Base-by-base conservation (phyloP, 495 filamentous ascomycete genomes). In the Lasiosphaeria hispida region DNA sequence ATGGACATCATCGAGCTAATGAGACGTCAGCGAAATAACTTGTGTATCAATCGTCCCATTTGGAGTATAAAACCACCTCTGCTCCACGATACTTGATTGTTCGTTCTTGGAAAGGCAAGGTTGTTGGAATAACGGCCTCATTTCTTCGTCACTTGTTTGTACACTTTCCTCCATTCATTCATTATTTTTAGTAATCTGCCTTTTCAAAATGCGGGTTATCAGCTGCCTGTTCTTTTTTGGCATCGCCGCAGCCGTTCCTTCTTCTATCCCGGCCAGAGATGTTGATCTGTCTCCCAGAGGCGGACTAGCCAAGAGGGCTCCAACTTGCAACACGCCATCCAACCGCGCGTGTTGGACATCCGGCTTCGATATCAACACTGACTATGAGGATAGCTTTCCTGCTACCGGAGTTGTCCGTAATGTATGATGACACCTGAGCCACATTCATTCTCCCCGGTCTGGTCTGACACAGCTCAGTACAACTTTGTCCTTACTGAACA, bases 241-340 rank as follows among this genome's bases (percentile, higher is more conserved):
- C 9, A 1, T 13, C 17, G 18, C 15, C 7, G 10, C 10, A 6
- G 43, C 18, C 10, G 10, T 30, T 19, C 43, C 43, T 19, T 45
- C 43, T 17, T 11, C 43, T 11, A 45, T 37, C 15, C 8, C 17
- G 1, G 7, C 49, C 10, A 6, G 10, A 8, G 15, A n/a, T 7
- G 30, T 8, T 13, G 9, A n/a, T 40, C 0, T 38, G 17, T 9
- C 15, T 34, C 3, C 15, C 3, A 15, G 4, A 11, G 8, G 30
- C 10, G 10, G 11, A n/a, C 41, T 48, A 0, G 10, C 17, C 13
- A 47, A 55, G 40, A 19, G 53, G 18, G 53, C 53, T 10, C 42
- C 53, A 0, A 55, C 53, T n/a, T 55, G 53, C 42, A 45, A 55
- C 33, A 55, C 53, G n/a, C n/a, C 53, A 15, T 47, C 41, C n/a